Evolutionary conservation across 805 yeast species (phyloP), one percentile per base, ranked within the genome.

Genomic region (Yueomyces sinensis): DNA sequence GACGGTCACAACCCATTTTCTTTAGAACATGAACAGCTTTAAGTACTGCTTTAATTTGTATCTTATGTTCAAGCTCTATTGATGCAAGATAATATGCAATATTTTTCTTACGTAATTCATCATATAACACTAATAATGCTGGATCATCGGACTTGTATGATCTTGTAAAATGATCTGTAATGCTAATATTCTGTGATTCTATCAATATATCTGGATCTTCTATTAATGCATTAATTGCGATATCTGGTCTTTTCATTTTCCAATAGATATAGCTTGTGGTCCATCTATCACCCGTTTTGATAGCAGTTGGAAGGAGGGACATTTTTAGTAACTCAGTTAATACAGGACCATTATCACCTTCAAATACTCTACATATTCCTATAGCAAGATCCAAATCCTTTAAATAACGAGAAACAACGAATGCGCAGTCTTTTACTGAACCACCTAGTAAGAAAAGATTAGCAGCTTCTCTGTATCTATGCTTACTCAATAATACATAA

Each of bases 1-100:
- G 54, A 40, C 75, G 70, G 46, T 87, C 94, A 58, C 97, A 87
- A 0, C 97, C 97, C 95, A 87, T 83, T 37, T 93, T 64, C 13
- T 73, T 66, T 47, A 84, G 82, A 40, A 84, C 76, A 27, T 68
- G 61, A 6, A 81, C 66, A 7, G 77, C 78, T 41, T 75, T 71
- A 11, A 71, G 47, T 13, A 86, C 68, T 47, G 78, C 76, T 4
- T 65, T 61, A 36, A 69, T 72, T 46, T 87, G 95, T 4, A 49
- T 37, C 9, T 43, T 56, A 9, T 72, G 54, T 7, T 64, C 61
- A 4, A 65, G 45, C 25, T 49, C 53, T 18, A 61, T 35, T 0
- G 76, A 63, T 2, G 76, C 80, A 37, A 63, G 50, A 31, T 68
- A 62, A 37, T 74, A 71, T 27, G 61, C 65, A 29, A 63, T 42